Percentiles rank a stretch among this genome's conserved stretches.
Evolutionary conservation across 169 alveolate genomes (phyloP).

Genomic region (Fabrea salina): DNA sequence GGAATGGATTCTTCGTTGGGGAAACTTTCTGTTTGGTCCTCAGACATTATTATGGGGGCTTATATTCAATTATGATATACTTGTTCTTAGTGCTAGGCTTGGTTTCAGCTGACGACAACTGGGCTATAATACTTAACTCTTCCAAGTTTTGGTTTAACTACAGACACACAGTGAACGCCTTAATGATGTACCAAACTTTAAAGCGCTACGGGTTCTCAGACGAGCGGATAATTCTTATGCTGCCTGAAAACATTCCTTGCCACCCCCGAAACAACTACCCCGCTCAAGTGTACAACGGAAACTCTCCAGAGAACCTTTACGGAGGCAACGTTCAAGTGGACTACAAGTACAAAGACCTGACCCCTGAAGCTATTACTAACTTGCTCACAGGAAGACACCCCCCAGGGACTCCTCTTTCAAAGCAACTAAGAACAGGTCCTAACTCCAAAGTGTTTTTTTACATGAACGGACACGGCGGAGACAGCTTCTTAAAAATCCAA

Average conservation of each 20-base stretch:
- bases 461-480: slow-evolving; percentile 84
- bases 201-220: slow-evolving; percentile 84
- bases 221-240: slow-evolving; percentile 79
- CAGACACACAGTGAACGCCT: slow-evolving; percentile 87
- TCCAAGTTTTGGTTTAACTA: slow-evolving; percentile 87
- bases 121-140: slow-evolving; percentile 83
- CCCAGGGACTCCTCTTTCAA: slow-evolving; percentile 48
- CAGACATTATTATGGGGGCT: no score
- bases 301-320: slow-evolving; percentile 42
- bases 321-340: slow-evolving; percentile 64
- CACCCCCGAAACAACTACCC: slow-evolving; percentile 80
- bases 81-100: background rate
- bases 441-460: slow-evolving; percentile 66
- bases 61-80: background rate
- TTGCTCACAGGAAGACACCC: slow-evolving; percentile 68
- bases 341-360: slow-evolving; percentile 67
- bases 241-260: slow-evolving; percentile 83
- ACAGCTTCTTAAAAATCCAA: slow-evolving; percentile 74
- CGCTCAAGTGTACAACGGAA: slow-evolving; percentile 71
- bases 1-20: no score
- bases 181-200: slow-evolving; percentile 78
- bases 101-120: slow-evolving; percentile 34
- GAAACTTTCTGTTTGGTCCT: no score
- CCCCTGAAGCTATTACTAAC: slow-evolving; percentile 57
- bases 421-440: slow-evolving; percentile 63